Evolutionary conservation across 305 asterid genomes (phyloP).

Genomic region (Vinca major): DNA sequence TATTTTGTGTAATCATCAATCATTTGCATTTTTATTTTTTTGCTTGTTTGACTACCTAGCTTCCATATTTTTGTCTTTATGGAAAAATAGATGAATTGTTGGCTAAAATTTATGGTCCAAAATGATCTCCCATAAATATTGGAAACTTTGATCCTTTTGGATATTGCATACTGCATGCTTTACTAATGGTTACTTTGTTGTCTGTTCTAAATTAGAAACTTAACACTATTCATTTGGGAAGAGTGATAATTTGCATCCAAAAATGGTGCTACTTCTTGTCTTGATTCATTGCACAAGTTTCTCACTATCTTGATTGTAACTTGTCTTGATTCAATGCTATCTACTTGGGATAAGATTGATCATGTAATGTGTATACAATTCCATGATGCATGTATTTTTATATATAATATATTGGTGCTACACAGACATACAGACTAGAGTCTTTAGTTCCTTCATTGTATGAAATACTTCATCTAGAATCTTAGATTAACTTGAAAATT

Average conservation of each 20-base stretch:
- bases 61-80: neutral
- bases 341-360: neutral
- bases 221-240: neutral
- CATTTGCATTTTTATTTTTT: neutral
- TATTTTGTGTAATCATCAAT: neutral
- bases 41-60: too few relatives aligned
- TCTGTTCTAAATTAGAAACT: neutral
- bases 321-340: conserved; percentile 1
- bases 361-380: neutral
- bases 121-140: neutral
- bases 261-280: neutral
- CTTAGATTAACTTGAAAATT: neutral
- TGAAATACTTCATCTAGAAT: neutral
- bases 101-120: neutral
- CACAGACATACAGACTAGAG: neutral
- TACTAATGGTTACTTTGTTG: neutral
- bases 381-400: neutral
- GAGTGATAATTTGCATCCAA: conserved; percentile 1
- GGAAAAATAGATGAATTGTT: neutral
- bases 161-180: neutral
- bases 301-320: neutral
- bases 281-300: conserved; percentile 2
- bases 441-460: neutral
- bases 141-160: neutral
- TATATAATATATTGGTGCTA: neutral